Evolutionary conservation across 139 green algal genomes (phyloP).

Genomic region (Pseudopediastrum boryanum): DNA sequence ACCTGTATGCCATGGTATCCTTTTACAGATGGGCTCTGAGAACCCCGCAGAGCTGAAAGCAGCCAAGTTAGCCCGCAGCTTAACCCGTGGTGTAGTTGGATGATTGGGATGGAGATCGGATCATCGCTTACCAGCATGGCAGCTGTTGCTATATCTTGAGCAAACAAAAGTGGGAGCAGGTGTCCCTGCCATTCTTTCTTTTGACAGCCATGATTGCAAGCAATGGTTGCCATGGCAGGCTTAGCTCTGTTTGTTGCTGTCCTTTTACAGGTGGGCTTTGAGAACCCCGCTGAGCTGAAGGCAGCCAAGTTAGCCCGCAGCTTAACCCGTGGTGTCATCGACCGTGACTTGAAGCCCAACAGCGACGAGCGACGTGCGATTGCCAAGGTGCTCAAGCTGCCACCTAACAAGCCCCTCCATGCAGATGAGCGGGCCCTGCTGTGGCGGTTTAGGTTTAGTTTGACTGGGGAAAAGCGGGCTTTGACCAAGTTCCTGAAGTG

Average conservation of each 20-base stretch:
- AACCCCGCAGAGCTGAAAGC: constrained; percentile 19
- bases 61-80: background rate
- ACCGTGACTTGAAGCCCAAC: constrained; percentile 87
- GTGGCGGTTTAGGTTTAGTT: background rate
- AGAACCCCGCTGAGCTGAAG: constrained; percentile 92
- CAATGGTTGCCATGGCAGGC: no score
- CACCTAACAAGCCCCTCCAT: constrained; percentile 69
- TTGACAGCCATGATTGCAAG: no score
- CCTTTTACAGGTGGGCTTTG: constrained; percentile 63
- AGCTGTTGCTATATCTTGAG: no score
- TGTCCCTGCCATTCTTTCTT: no score
- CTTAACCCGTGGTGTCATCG: constrained; percentile 68
- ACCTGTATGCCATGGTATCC: no score
- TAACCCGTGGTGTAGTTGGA: no score
- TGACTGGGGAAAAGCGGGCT: constrained; percentile 66
- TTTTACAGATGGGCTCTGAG: constrained; percentile 14
- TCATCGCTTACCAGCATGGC: no score
- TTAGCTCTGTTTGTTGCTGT: no score
- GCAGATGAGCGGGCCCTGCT: constrained; percentile 54
- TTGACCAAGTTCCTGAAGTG: constrained; percentile 87
- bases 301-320: constrained; percentile 90
- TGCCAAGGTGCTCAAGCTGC: constrained; percentile 46
- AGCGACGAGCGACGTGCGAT: constrained; percentile 65
- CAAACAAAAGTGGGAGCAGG: no score
- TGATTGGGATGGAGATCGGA: no score